These are phyloP conservation scores for Coniochaeta ligniaria DNA, from an alignment of 2,329 filamentous ascomycete genomes.

Conservation along the genomic window DNA sequence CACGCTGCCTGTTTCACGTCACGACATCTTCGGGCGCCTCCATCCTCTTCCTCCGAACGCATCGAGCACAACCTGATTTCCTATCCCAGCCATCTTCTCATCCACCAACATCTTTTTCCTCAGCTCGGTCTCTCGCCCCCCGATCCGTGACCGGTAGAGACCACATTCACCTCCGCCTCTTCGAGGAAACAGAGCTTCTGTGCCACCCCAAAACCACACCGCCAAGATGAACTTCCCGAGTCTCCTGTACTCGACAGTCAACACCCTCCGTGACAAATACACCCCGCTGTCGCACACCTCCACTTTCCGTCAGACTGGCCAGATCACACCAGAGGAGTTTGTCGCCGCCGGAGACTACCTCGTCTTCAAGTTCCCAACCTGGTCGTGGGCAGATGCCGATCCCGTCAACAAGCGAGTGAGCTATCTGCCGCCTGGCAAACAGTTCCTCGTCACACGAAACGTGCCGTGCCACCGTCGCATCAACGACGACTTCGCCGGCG, in stretches of 20 bases:
- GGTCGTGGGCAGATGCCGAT: slow-evolving; percentile 91
- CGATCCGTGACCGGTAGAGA: background rate
- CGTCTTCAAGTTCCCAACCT: slow-evolving; percentile 97
- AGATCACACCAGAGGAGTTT: slow-evolving; percentile 97
- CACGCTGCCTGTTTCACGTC: background rate
- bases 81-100: background rate
- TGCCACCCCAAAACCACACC: background rate
- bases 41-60: background rate
- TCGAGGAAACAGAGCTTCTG: background rate
- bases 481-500: slow-evolving; percentile 87
- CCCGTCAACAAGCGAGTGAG: slow-evolving; percentile 68
- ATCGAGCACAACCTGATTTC: background rate
- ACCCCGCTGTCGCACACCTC: slow-evolving; percentile 85
- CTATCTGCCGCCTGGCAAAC: slow-evolving; percentile 82
- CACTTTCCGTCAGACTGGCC: slow-evolving; percentile 86
- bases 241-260: slow-evolving; percentile 76
- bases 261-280: slow-evolving; percentile 85
- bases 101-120: background rate
- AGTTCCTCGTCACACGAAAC: slow-evolving; percentile 90
- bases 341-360: slow-evolving; percentile 93
- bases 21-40: background rate
- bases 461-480: slow-evolving; percentile 89
- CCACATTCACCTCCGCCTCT: background rate
- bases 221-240: slow-evolving; percentile 62
- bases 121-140: background rate